Evolutionary conservation across 371 early-diverging fungal genomes (phyloP), one percentile per base, ranked within the genome.

Genomic region (Chytridium lagenaria): DNA sequence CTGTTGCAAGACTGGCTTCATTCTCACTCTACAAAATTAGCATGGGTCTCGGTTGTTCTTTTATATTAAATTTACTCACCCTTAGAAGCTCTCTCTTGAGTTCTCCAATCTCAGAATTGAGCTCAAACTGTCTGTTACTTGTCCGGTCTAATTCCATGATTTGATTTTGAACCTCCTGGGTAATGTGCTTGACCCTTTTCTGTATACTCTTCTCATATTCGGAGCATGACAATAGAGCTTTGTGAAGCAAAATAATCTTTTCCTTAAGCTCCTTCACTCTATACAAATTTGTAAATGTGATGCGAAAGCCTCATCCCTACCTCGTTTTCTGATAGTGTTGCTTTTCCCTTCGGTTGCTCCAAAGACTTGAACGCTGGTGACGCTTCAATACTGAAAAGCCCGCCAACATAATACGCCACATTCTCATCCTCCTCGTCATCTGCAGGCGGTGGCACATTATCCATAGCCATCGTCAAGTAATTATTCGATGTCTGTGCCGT

Each of bases 61-160:
- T 3, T 26, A 23, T 33, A 28, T 52, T 1, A n/a, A n/a, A n/a
- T n/a, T n/a, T n/a, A n/a, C n/a, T n/a, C 28, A 87, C 86, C 74
- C 83, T 85, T 1, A 87, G 50, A 36, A 87, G 79, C 70, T 88
- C 87, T 49, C 88, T 50, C 69, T 82, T 86, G 65, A 88, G 72
- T 37, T 88, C 86, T 12, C 86, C 88, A 68, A 87, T 87, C 59
- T 80, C 79, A 1, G 84, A 76, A 67, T 84, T 86, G 50, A 81
- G 81, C 15, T 80, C 67, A 59, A 80, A 88, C 59, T 79, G 80
- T 39, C 81, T 77, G 37, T 77, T 79, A 22, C 75, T 80, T 19
- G 77, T 77, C 33, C 80, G 69, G 65, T 87, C 87, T 30, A 83
- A 77, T 59, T 88, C 87, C 68, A 86, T 69, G 36, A 80, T 57